Evolutionary conservation across 176 grass and related monocot species (phyloP), one percentile per base, ranked within the genome.

Genomic region (Tillandsia leiboldiana): DNA sequence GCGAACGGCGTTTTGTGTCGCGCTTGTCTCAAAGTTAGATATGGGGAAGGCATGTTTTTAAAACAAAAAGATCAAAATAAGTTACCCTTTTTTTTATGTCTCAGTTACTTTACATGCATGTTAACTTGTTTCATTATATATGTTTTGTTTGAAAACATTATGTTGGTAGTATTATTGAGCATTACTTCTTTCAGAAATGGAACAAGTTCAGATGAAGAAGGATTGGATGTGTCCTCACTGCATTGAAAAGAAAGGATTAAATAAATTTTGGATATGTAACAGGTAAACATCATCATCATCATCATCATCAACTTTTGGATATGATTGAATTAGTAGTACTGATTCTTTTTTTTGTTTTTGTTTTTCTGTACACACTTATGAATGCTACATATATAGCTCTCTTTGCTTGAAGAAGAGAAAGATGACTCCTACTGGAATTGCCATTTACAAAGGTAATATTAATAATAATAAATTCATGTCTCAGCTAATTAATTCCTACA

Each of bases 181-280:
- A 1, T 20, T 22, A 0, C 0, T 69, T 56, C 13, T 72, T 50
- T 17, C 81, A 96, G 91, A 88, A 75, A 88, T 96, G 83, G 88
- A 88, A 52, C 80, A 91, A 26, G 88, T 91, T 3, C 74, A 78
- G 66, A 83, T 70, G 72, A 86, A 88, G 51, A 96, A 91, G 71
- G 80, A 91, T 65, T 96, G 91, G 88, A 88, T 88, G 88, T 96
- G 91, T 64, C 91, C 91, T 62, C 91, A 96, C 63, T 96, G 85
- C 72, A 63, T 91, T 48, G 91, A 96, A 59, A 88, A 91, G 73
- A 96, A 78, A 71, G 91, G 88, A 63, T 74, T 72, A 75, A 91
- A 82, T 28, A 80, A 87, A 61, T 88, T 82, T 78, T 96, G 91
- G 91, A 96, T 96, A 70, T 96, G 91, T 69, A 96, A 96, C 73